Percentiles rank a stretch among this genome's conserved stretches.
Evolutionary conservation across 1,284 basidiomycete species (phyloP).

Genomic region (Boletus hoseneyae): DNA sequence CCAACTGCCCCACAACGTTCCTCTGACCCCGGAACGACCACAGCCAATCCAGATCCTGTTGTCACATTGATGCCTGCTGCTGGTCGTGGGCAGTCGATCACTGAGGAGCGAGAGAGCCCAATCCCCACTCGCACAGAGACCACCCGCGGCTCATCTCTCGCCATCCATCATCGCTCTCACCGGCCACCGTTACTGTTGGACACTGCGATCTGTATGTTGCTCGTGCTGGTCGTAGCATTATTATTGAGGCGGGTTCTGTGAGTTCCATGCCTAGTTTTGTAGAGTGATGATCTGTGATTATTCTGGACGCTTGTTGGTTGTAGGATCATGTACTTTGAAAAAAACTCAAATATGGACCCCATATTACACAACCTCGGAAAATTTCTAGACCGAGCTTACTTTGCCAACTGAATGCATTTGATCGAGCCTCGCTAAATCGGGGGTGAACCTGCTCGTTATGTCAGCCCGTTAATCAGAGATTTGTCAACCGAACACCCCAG

Average conservation of each 20-base stretch:
- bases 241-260: constrained; percentile 59
- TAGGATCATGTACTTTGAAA: constrained; percentile 21
- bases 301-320: constrained; percentile 10
- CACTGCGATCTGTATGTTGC: constrained; percentile 62
- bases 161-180: constrained; percentile 16
- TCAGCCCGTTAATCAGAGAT: constrained; percentile 25
- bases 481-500: constrained; percentile 22
- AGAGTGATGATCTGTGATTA: constrained; percentile 21
- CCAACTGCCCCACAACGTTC: constrained; percentile 22
- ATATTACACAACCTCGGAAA: constrained; percentile 18
- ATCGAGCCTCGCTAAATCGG: constrained; percentile 23
- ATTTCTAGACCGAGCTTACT: constrained; percentile 26
- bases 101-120: constrained; percentile 12
- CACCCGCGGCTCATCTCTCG: constrained; percentile 20
- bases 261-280: constrained; percentile 24
- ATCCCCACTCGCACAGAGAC: constrained; percentile 10
- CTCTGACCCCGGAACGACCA: constrained; percentile 9
- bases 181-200: constrained; percentile 65
- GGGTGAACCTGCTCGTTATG: constrained; percentile 20
- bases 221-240: constrained; percentile 61
- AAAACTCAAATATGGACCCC: constrained; percentile 5
- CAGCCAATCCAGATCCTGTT: constrained; percentile 17
- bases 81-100: constrained; percentile 12
- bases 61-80: constrained; percentile 13
- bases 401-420: constrained; percentile 22